Evolutionary conservation across 441 rosid species (phyloP).

Genomic region (Syzygium malaccense): DNA sequence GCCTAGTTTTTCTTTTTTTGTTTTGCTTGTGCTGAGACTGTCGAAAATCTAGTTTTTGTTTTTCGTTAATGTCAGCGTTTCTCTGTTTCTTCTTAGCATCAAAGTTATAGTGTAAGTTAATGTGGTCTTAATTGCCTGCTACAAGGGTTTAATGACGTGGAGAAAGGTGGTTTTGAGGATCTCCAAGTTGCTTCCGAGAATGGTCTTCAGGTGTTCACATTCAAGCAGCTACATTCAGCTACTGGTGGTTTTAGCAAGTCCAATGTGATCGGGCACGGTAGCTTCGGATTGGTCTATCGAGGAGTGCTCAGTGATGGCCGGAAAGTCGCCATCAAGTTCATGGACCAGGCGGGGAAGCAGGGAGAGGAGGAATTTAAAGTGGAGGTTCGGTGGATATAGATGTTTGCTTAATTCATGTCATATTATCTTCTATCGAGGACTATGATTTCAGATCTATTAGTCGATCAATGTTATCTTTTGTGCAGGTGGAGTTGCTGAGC

Average conservation of each 20-base stretch:
- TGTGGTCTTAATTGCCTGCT: neutral
- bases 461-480: neutral
- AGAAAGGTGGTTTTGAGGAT: slow-evolving; percentile 27
- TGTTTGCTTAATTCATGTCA: neutral
- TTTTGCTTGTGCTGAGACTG: neutral
- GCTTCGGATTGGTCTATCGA: slow-evolving; percentile 76
- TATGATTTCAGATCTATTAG: slow-evolving; percentile 1
- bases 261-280: slow-evolving; percentile 94
- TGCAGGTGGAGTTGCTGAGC: slow-evolving; percentile 70
- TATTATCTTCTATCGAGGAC: neutral
- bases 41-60: neutral
- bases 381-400: slow-evolving; percentile 41
- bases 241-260: slow-evolving; percentile 88
- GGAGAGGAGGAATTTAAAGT: slow-evolving; percentile 89
- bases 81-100: neutral
- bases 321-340: slow-evolving; percentile 84
- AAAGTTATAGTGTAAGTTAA: neutral
- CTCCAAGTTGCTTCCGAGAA: slow-evolving; percentile 32
- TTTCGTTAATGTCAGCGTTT: neutral
- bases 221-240: slow-evolving; percentile 82
- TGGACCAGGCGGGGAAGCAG: slow-evolving; percentile 89
- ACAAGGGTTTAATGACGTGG: slow-evolving; percentile 41
- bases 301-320: slow-evolving; percentile 77
- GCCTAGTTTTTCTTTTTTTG: neutral
- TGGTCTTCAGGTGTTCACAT: slow-evolving; percentile 66